Conservation (phyloP, 306 rosid species). For the Comarum palustre region DNA sequence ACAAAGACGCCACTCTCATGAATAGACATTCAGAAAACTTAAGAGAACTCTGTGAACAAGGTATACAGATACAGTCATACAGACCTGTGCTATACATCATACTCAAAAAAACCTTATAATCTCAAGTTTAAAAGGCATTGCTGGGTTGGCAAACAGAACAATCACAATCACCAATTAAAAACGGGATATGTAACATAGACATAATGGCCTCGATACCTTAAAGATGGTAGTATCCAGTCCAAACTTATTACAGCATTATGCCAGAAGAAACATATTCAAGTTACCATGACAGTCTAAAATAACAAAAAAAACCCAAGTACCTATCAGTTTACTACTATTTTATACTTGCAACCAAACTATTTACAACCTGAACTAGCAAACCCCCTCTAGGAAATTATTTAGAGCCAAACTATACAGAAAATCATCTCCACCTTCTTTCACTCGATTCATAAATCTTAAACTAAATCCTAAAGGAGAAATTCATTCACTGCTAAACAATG, state of each 20-base stretch:
- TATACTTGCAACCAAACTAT: neutral
- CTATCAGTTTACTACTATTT: neutral
- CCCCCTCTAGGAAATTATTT: too few relatives aligned
- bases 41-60: neutral
- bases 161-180: neutral
- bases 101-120: neutral
- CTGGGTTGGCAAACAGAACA: neutral
- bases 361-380: neutral
- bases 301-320: neutral
- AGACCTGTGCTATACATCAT: neutral
- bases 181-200: neutral
- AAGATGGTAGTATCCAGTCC: neutral
- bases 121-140: neutral
- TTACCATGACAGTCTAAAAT: neutral
- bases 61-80: neutral
- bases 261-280: neutral
- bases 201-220: neutral
- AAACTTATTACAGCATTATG: neutral
- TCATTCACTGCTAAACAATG: neutral
- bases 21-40: neutral
- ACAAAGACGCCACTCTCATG: neutral
- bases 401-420: neutral
- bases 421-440: neutral
- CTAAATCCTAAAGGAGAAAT: neutral
- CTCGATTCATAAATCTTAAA: neutral